phyloP scores from a whole-genome alignment of 2,329 filamentous ascomycete genomes.

The Diaporthe batatas region DNA sequence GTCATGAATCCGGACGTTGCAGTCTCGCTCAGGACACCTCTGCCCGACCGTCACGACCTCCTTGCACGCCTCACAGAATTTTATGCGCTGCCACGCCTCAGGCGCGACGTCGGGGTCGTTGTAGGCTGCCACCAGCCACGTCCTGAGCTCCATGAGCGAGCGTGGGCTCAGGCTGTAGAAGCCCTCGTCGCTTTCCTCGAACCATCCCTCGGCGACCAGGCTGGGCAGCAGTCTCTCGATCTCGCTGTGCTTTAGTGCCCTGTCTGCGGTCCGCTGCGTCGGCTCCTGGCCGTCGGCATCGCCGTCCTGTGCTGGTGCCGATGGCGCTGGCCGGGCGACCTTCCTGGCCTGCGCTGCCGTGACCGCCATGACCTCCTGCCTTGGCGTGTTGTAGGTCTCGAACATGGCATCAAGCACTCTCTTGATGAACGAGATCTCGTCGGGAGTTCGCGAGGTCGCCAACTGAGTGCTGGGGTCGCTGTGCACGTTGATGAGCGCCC shows the following conservation, averaged over 20 bases:
- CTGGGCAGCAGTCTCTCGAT: conserved; percentile 79
- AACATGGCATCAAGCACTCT: conserved; percentile 92
- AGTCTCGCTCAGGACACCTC: conserved; percentile 78
- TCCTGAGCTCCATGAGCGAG: conserved; percentile 84
- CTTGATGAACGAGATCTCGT: conserved; percentile 92
- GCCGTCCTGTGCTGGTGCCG: conserved; percentile 48
- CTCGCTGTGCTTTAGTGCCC: conserved; percentile 79
- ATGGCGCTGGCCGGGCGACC: conserved; percentile 67
- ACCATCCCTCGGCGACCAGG: conserved; percentile 85
- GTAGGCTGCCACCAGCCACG: conserved; percentile 90
- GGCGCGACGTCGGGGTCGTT: conserved; percentile 78
- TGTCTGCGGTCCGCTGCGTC: conserved; percentile 56
- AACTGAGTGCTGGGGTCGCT: conserved; percentile 89
- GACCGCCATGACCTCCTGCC: conserved; percentile 87
- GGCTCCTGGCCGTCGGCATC: conserved; percentile 52
- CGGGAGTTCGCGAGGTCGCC: conserved; percentile 82
- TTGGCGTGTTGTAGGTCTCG: conserved; percentile 83
- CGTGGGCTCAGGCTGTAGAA: conserved; percentile 84
- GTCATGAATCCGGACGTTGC: conserved; percentile 79
- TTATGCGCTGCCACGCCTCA: conserved; percentile 80
- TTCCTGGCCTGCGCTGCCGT: conserved; percentile 83
- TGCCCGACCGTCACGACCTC: conserved; percentile 90
- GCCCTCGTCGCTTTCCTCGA: conserved; percentile 78
- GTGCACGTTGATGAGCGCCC: conserved; percentile 88
- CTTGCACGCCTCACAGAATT: conserved; percentile 88